Evolutionary conservation across 2,329 filamentous ascomycete genomes (phyloP).

Genomic region (Neurospora sp.): DNA sequence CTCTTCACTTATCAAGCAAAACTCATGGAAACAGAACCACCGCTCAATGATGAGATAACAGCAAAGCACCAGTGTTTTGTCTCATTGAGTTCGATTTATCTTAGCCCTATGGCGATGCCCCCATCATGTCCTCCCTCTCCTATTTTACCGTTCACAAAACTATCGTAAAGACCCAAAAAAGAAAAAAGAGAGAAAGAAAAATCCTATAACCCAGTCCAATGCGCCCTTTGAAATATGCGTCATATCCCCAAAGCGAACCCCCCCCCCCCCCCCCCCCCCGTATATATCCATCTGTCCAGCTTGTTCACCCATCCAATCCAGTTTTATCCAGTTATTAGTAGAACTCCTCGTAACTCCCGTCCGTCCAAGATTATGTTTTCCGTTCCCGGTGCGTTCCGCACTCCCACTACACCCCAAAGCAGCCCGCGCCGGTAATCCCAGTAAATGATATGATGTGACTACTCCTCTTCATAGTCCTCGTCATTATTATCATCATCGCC

Average conservation of each 20-base stretch:
- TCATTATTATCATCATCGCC: background rate
- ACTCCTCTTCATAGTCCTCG: background rate
- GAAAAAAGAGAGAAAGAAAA: background rate
- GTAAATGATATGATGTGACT: background rate
- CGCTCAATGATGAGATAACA: background rate
- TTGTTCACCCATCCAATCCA: background rate
- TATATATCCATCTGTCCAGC: background rate
- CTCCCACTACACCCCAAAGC: background rate
- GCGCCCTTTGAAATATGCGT: background rate
- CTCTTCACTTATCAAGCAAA: background rate
- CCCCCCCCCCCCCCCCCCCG: too few species aligned
- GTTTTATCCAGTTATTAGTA: background rate
- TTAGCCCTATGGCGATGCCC: background rate
- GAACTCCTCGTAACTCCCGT: background rate
- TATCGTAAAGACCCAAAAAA: background rate
- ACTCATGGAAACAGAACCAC: background rate
- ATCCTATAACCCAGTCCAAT: background rate
- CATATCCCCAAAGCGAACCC: background rate
- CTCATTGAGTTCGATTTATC: background rate
- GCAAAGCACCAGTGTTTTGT: background rate
- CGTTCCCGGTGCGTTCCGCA: background rate
- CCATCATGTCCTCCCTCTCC: background rate
- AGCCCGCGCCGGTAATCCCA: background rate
- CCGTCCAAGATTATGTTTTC: background rate
- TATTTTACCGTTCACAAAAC: background rate